These are phyloP conservation scores for Hyaloperonospora arabidopsidis DNA, from an alignment of 352 stramenopile genomes.

Conservation along the genomic window DNA sequence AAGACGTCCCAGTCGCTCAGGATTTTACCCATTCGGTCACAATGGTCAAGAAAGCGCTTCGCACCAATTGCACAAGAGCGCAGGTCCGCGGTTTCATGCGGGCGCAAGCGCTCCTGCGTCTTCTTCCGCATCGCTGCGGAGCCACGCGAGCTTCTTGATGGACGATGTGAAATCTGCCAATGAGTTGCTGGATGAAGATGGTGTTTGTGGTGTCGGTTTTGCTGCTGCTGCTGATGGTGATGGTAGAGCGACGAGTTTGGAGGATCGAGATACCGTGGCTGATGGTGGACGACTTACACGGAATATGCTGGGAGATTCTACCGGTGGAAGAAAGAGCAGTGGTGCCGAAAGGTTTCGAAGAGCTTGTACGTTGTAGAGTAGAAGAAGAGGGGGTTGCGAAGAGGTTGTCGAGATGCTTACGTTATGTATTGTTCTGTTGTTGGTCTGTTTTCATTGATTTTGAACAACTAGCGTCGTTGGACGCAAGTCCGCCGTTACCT, in stretches of 20 bases:
- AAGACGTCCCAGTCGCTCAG: conserved; percentile 27
- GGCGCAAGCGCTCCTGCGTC: conserved; percentile 24
- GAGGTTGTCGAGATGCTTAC: background rate
- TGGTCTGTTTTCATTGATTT: conserved; percentile 3
- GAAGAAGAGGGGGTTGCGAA: background rate
- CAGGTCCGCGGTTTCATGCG: conserved; percentile 19
- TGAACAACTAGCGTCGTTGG: conserved; percentile 37
- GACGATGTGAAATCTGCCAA: conserved; percentile 44
- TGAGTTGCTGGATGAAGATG: conserved; percentile 26
- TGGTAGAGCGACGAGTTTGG: conserved; percentile 10
- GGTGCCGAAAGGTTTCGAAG: conserved; percentile 27
- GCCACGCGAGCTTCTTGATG: conserved; percentile 42
- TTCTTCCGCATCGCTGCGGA: conserved; percentile 23
- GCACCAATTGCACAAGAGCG: conserved; percentile 20
- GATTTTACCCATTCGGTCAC: conserved; percentile 22
- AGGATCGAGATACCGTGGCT: conserved; percentile 20
- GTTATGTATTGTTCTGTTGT: conserved; percentile 3
- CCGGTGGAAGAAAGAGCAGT: conserved; percentile 18
- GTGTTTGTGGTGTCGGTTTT: too few species aligned
- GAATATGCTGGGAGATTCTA: conserved; percentile 40
- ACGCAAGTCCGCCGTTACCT: conserved; percentile 59
- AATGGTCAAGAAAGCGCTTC: conserved; percentile 20
- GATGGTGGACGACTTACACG: conserved; percentile 29
- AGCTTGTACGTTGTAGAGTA: conserved; percentile 31
- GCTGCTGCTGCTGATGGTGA: conserved; percentile 6